Evolutionary conservation across 169 alveolate species (phyloP).

Genomic region (Toxoplasma gondii): DNA sequence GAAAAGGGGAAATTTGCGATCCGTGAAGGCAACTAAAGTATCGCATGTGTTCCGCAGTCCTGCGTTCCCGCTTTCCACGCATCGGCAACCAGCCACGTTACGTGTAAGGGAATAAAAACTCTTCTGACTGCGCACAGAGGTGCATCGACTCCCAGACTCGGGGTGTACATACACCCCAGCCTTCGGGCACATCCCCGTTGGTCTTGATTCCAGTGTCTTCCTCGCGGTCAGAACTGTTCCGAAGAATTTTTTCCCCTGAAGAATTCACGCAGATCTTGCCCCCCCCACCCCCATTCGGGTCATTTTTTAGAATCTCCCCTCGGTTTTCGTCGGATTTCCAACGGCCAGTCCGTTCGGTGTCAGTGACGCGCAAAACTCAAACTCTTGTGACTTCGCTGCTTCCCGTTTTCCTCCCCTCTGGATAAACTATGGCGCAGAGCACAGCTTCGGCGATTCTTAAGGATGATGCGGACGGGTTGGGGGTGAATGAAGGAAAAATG

Average conservation of each 20-base stretch:
- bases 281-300: too few relatives aligned
- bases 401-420: neutral
- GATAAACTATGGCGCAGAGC: neutral
- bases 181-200: neutral
- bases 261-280: too few relatives aligned
- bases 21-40: too few relatives aligned
- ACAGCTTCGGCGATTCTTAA: neutral
- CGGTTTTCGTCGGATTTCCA: too few relatives aligned
- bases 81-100: neutral
- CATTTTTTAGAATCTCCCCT: too few relatives aligned
- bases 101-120: neutral
- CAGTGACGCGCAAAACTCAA: too few relatives aligned
- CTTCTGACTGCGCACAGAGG: neutral
- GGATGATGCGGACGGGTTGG: constrained; percentile 10
- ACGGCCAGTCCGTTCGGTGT: too few relatives aligned
- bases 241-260: neutral
- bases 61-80: neutral
- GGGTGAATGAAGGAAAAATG: constrained; percentile 10
- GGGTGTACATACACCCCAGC: neutral
- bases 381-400: neutral
- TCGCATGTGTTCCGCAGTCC: too few relatives aligned
- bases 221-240: neutral
- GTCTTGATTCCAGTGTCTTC: neutral
- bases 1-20: too few relatives aligned
- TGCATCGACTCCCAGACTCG: neutral